phyloP scores from a whole-genome alignment of 163 green algal species.

The Prototheca cutis region DNA sequence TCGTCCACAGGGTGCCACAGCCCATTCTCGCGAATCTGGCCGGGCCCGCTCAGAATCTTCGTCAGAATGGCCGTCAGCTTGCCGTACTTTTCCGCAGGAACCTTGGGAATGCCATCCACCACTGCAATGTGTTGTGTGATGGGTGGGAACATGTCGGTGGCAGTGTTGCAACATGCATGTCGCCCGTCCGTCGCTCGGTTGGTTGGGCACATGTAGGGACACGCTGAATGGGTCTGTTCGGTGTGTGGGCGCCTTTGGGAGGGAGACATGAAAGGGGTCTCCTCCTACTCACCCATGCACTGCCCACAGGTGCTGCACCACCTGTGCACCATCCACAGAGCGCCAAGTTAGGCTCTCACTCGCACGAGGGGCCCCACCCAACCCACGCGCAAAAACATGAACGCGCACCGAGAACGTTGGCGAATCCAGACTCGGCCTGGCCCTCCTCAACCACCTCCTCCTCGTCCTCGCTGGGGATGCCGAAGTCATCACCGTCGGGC shows the following conservation, averaged over 20 bases:
- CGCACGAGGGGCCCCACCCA: no score
- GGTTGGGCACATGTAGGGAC: no score
- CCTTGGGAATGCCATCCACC: constrained; percentile 85
- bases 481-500: constrained; percentile 72
- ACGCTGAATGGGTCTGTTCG: no score
- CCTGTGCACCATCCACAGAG: no score
- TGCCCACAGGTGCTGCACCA: background rate
- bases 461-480: constrained; percentile 74
- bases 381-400: no score
- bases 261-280: no score
- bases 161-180: no score
- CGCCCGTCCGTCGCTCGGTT: no score
- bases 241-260: no score
- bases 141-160: no score
- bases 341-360: no score
- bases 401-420: constrained; percentile 72
- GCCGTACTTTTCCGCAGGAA: constrained; percentile 84
- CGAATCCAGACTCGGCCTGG: constrained; percentile 80
- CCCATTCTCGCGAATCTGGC: constrained; percentile 69
- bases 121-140: constrained; percentile 61
- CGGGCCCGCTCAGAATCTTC: constrained; percentile 79
- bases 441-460: constrained; percentile 69
- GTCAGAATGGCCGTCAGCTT: constrained; percentile 82
- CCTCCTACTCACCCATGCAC: background rate
- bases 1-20: constrained; percentile 77